A percentile compares a stretch with the other conserved stretches of the same genome.
phyloP scores from a whole-genome alignment of 257 asterid genomes.

The Knoxia roxburghii region DNA sequence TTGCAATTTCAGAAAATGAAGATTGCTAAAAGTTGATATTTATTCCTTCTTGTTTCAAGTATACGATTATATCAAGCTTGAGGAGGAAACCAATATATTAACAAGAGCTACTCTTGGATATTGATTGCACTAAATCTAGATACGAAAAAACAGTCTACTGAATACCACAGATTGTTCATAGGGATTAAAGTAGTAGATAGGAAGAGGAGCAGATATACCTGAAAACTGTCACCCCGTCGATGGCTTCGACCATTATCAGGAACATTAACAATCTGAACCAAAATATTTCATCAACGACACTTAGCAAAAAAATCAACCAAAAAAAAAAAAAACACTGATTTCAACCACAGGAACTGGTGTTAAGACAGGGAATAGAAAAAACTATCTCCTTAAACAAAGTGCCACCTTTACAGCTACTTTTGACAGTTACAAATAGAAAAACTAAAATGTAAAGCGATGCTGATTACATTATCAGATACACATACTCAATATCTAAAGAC shows the following conservation, averaged over 20 bases:
- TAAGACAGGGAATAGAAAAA: background rate
- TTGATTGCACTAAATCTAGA: background rate
- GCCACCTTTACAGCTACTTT: background rate
- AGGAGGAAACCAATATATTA: background rate
- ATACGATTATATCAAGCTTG: background rate
- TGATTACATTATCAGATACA: background rate
- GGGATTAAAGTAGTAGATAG: background rate
- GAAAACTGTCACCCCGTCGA: conserved; percentile 58
- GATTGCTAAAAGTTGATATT: background rate
- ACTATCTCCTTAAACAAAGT: background rate
- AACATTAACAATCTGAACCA: conserved; percentile 63
- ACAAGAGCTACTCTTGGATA: too few species aligned
- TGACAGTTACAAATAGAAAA: background rate
- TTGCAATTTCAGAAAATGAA: background rate
- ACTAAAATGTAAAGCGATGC: background rate
- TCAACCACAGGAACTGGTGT: background rate
- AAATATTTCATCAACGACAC: conserved; percentile 5
- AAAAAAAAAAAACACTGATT: background rate
- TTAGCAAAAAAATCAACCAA: background rate
- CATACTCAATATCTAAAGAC: background rate
- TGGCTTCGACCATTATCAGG: conserved; percentile 71
- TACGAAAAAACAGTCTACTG: background rate
- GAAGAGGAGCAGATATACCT: conserved; percentile 40
- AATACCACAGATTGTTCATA: background rate
- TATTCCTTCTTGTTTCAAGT: background rate